Percentiles rank a stretch among this genome's conserved stretches.
Evolutionary conservation across 139 green algal genomes (phyloP).

Genomic region (Coccomyxa sp.): DNA sequence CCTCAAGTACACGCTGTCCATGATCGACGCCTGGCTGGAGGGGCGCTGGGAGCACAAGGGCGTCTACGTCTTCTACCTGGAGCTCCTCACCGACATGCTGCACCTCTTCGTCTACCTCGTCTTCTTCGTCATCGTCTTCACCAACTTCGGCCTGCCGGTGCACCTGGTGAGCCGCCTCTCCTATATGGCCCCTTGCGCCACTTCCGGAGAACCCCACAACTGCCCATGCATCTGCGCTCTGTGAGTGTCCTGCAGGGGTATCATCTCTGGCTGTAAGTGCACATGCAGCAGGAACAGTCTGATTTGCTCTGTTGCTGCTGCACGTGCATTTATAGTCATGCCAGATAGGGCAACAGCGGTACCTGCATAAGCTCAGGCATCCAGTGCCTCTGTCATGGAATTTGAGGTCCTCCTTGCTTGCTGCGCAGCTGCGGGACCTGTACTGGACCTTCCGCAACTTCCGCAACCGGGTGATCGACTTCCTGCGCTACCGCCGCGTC

Average conservation of each 20-base stretch:
- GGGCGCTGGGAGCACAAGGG: slow-evolving; percentile 90
- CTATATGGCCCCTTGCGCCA: neutral
- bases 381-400: too few relatives aligned
- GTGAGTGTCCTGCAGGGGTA: too few relatives aligned
- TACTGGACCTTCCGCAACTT: slow-evolving; percentile 97
- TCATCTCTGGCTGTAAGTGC: too few relatives aligned
- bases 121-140: slow-evolving; percentile 97
- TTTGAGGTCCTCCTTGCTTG: neutral
- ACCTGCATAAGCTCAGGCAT: too few relatives aligned
- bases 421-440: slow-evolving; percentile 77
- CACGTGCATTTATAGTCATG: too few relatives aligned
- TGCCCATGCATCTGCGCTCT: too few relatives aligned
- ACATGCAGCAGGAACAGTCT: too few relatives aligned
- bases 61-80: slow-evolving; percentile 94
- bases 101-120: slow-evolving; percentile 94
- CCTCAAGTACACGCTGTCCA: slow-evolving; percentile 85
- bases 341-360: too few relatives aligned
- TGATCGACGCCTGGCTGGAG: slow-evolving; percentile 73
- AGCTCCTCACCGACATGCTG: slow-evolving; percentile 94
- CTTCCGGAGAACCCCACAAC: neutral
- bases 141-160: slow-evolving; percentile 92
- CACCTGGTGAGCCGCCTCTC: slow-evolving; percentile 69
- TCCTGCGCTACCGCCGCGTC: slow-evolving; percentile 83
- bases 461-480: slow-evolving; percentile 80
- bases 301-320: too few relatives aligned